These are phyloP conservation scores for Epicoccum nigrum DNA, from an alignment of 2,329 filamentous ascomycete species.

Conservation along the genomic window DNA sequence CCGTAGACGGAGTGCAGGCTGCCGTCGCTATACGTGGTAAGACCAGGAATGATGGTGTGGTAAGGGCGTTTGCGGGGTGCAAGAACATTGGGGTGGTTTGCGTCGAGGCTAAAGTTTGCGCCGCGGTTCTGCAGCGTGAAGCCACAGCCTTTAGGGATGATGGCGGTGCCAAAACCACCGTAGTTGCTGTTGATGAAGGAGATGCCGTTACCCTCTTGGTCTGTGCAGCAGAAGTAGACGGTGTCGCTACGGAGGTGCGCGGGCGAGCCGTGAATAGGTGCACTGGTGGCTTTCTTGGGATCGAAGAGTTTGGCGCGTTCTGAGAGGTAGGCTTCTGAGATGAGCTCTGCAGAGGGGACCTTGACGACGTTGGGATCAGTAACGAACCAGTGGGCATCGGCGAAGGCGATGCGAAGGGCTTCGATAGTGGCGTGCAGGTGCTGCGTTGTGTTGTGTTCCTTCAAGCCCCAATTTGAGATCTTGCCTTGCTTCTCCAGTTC, in stretches of 20 bases:
- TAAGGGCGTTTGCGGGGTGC: slow-evolving; percentile 88
- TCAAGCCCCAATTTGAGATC: slow-evolving; percentile 71
- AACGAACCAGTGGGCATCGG: slow-evolving; percentile 89
- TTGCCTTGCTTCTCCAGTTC: slow-evolving; percentile 77
- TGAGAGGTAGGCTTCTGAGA: slow-evolving; percentile 76
- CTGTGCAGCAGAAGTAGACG: slow-evolving; percentile 89
- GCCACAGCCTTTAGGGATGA: slow-evolving; percentile 83
- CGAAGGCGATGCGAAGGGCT: slow-evolving; percentile 84
- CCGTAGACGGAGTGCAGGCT: slow-evolving; percentile 86
- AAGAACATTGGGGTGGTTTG: slow-evolving; percentile 77
- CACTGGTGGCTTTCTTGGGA: slow-evolving; percentile 57
- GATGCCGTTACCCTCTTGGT: slow-evolving; percentile 83
- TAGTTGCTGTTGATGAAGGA: slow-evolving; percentile 98
- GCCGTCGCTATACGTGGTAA: slow-evolving; percentile 81
- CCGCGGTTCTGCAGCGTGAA: slow-evolving; percentile 96
- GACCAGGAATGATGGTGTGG: slow-evolving; percentile 94
- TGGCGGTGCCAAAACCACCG: slow-evolving; percentile 82
- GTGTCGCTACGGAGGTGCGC: slow-evolving; percentile 88
- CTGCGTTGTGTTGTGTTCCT: slow-evolving; percentile 80
- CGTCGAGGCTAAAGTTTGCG: slow-evolving; percentile 77
- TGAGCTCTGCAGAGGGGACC: slow-evolving; percentile 72
- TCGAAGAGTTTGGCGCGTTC: slow-evolving; percentile 69
- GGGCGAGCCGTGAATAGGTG: slow-evolving; percentile 71
- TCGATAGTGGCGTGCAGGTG: slow-evolving; percentile 85
- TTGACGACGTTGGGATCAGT: slow-evolving; percentile 76